Evolutionary conservation across 768 basidiomycete genomes (phyloP).

Genomic region (Neoboletus subvelutipes): DNA sequence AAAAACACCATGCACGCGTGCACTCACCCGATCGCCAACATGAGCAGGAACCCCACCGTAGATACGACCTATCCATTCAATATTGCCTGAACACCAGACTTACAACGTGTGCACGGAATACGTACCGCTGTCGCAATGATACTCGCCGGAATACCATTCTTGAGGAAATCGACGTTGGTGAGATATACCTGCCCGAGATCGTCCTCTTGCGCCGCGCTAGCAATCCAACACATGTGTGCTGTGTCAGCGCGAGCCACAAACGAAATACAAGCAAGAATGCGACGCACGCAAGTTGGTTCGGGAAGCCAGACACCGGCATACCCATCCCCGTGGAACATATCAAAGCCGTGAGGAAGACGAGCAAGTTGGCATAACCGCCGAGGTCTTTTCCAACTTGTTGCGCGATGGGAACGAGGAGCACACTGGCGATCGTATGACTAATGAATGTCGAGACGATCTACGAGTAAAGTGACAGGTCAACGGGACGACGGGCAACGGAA

Average conservation of each 20-base stretch:
- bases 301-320: constrained; percentile 98
- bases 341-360: constrained; percentile 91
- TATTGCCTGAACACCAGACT: not conserved
- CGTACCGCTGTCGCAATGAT: constrained; percentile 78
- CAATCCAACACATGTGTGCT: not conserved
- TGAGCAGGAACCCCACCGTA: constrained; percentile 18
- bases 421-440: constrained; percentile 95
- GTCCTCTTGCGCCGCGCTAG: constrained; percentile 88
- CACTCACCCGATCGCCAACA: constrained; percentile 18
- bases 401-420: constrained; percentile 96
- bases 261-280: not conserved
- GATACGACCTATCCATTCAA: constrained; percentile 16
- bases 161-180: constrained; percentile 83
- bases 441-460: constrained; percentile 92
- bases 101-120: not conserved
- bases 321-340: constrained; percentile 98
- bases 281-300: constrained; percentile 91
- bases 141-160: constrained; percentile 94
- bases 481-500: not conserved
- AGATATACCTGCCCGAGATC: constrained; percentile 91
- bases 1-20: not conserved
- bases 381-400: constrained; percentile 83
- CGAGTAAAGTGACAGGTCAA: not conserved
- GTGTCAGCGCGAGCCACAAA: not conserved
- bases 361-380: constrained; percentile 69